phyloP scores from a whole-genome alignment of 78 protist genomes.

The Dictyostelium brefeldianum region DNA sequence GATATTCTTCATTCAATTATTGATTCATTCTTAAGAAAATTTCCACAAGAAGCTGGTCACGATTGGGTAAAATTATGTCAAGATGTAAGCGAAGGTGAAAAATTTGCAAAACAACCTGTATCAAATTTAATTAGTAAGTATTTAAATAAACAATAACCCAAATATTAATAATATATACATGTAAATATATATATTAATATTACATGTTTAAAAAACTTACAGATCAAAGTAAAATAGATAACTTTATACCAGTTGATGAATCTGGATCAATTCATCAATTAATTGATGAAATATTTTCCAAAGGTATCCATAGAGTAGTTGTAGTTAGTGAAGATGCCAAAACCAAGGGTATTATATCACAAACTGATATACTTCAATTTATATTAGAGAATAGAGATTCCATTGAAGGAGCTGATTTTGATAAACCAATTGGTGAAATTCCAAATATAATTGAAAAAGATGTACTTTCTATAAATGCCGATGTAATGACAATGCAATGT shows the following conservation, averaged over 20 bases:
- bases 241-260: constrained; percentile 67
- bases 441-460: constrained; percentile 9
- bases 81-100: constrained; percentile 10
- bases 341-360: constrained; percentile 31
- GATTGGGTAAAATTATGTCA: constrained; percentile 28
- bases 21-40: neutral
- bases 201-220: neutral
- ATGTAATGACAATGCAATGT: constrained; percentile 10
- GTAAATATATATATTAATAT: too few species aligned
- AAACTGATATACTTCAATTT: constrained; percentile 48
- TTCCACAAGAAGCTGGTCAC: neutral
- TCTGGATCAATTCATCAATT: constrained; percentile 51
- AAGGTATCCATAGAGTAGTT: constrained; percentile 66
- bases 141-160: too few species aligned
- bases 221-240: constrained; percentile 63
- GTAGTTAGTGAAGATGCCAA: constrained; percentile 42
- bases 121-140: constrained; percentile 34
- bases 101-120: constrained; percentile 6
- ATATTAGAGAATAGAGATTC: constrained; percentile 17
- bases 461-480: neutral
- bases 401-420: neutral
- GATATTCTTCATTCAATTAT: constrained; percentile 40
- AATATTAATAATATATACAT: too few species aligned
- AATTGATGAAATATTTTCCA: constrained; percentile 42
- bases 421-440: constrained; percentile 10